These are phyloP conservation scores for Malus hybrid DNA, from an alignment of 331 rosid species.

Conservation along the genomic window DNA sequence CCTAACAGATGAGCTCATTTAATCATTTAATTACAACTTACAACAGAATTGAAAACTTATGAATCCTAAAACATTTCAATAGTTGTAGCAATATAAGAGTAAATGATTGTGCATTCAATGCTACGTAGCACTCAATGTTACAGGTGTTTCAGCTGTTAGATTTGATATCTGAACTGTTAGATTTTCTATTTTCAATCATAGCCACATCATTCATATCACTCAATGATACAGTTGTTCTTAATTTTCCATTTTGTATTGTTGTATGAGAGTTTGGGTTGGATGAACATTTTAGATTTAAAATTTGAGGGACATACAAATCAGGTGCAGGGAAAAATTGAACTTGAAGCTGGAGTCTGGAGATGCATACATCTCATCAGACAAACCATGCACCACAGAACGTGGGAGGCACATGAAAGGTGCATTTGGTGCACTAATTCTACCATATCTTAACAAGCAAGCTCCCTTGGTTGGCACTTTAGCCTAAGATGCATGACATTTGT, in stretches of 20 bases:
- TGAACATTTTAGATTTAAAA: neutral
- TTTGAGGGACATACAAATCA: constrained; percentile 35
- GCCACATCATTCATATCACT: too few relatives aligned
- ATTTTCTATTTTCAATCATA: neutral
- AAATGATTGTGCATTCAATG: too few relatives aligned
- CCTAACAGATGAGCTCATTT: too few relatives aligned
- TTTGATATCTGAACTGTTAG: too few relatives aligned
- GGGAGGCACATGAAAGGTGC: constrained; percentile 43
- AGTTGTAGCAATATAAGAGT: too few relatives aligned
- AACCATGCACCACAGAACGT: constrained; percentile 31
- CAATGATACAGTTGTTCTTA: too few relatives aligned
- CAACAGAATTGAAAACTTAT: too few relatives aligned
- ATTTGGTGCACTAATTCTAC: constrained; percentile 6
- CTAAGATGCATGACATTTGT: neutral
- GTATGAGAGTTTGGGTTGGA: neutral
- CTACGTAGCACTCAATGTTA: too few relatives aligned
- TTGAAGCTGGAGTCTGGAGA: constrained; percentile 1
- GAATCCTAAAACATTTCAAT: too few relatives aligned
- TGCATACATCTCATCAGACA: constrained; percentile 44
- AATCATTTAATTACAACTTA: too few relatives aligned
- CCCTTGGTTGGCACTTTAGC: constrained; percentile 8
- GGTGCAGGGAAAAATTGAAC: constrained; percentile 21
- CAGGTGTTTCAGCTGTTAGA: too few relatives aligned
- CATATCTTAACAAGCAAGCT: neutral
- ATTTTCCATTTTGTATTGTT: neutral